phyloP scores from a whole-genome alignment of 257 asterid genomes.

The Capsicum chinense region DNA sequence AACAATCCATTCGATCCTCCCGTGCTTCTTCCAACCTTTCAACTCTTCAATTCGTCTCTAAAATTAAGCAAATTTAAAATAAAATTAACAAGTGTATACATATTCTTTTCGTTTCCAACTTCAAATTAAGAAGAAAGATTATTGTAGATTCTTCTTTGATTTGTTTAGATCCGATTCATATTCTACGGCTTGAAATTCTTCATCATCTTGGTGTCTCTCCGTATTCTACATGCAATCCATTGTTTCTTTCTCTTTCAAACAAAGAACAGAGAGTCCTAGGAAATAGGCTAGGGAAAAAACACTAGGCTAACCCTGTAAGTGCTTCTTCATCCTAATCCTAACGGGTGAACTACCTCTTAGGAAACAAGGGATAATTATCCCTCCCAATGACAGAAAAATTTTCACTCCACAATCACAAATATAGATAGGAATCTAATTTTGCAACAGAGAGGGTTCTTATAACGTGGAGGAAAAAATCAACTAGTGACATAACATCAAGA shows the following conservation, averaged over 20 bases:
- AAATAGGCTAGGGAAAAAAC: not conserved
- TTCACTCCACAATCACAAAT: not conserved
- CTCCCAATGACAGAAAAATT: not conserved
- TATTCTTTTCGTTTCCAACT: no score
- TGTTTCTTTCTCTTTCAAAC: not conserved
- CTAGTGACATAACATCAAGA: not conserved
- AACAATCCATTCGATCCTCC: no score
- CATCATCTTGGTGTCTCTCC: no score
- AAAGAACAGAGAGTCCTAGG: not conserved
- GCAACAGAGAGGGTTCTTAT: not conserved
- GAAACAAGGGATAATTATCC: not conserved
- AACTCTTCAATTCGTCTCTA: no score
- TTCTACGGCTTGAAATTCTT: no score
- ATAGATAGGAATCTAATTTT: not conserved
- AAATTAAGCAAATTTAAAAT: no score
- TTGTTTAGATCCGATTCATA: no score
- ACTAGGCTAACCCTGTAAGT: not conserved
- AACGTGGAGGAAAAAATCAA: constrained; percentile 5
- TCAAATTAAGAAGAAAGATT: no score
- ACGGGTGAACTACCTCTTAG: not conserved
- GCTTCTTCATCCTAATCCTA: not conserved
- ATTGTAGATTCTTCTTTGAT: no score
- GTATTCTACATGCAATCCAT: not conserved
- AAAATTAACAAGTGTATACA: no score
- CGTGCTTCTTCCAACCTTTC: no score